Evolutionary conservation across 176 grass and related monocot species (phyloP).

Genomic region (Oryza punctata): DNA sequence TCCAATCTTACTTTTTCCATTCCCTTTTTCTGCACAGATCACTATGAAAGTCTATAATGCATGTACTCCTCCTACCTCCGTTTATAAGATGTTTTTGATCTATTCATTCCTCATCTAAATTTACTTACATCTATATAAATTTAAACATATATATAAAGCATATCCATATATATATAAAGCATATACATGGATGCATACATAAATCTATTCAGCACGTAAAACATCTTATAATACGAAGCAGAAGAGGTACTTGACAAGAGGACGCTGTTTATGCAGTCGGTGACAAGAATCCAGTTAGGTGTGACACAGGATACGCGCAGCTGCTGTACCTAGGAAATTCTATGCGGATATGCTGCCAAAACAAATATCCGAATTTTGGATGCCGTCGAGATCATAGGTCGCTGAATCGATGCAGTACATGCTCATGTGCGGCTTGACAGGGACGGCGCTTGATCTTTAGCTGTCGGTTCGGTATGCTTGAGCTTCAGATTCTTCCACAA

Average conservation of each 20-base stretch:
- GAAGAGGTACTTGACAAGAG: too few relatives aligned
- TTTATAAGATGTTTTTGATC: too few relatives aligned
- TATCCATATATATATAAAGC: too few relatives aligned
- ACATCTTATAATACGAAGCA: too few relatives aligned
- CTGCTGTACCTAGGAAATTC: neutral
- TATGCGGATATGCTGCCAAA: neutral
- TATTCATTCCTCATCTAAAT: too few relatives aligned
- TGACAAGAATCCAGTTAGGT: neutral
- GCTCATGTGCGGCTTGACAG: conserved; percentile 24
- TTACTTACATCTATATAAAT: too few relatives aligned
- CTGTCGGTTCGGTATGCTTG: neutral
- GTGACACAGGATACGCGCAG: neutral
- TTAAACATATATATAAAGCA: too few relatives aligned
- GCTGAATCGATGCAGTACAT: neutral
- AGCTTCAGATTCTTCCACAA: neutral
- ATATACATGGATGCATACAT: too few relatives aligned
- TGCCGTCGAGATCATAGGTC: neutral
- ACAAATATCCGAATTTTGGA: neutral
- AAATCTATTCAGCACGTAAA: too few relatives aligned
- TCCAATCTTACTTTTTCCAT: neutral
- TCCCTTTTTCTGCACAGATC: neutral
- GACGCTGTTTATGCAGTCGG: neutral
- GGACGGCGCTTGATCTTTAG: conserved; percentile 15
- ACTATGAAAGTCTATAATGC: neutral
- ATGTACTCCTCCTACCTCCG: too few relatives aligned